Base-by-base conservation (phyloP, 345 rosid genomes). In the Populus davidiana region DNA sequence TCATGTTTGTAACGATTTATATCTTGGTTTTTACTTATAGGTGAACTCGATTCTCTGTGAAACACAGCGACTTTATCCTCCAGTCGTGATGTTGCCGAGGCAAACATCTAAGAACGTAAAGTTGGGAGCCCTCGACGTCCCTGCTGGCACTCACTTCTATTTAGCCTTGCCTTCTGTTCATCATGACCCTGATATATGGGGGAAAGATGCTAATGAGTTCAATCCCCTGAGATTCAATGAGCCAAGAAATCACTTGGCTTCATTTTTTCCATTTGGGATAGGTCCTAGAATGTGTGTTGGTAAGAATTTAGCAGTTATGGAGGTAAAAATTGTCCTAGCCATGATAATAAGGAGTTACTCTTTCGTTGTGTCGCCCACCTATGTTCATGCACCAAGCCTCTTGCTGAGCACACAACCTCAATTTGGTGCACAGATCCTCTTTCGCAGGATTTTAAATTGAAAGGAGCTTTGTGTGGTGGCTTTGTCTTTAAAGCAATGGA, bases 361-460 rank as follows among this genome's bases (percentile, higher is more conserved):
- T 8, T 86, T 91, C 68, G 82, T 61, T 38, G 64, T 90, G 75
- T 85, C 98, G 14, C 89, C 94, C 0, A 86, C 88, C 8, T 94
- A 92, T 69, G 89, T 84, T 72, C 98, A 94, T 80, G 91, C 97
- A 38, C 98, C 98, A 1, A 77, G 83, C 82, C 72, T 81, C 75
- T 33, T 81, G 43, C 79, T 90, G 52, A 87, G 83, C 56, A 49
- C 84, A 83, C 90, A 86, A 77, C 98, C 98, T 25, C 94, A 90
- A 74, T 36, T 86, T 35, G 98, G 97, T 77, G 89, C 93, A 20
- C 96, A 87, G 44, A 82, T 93, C 52, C 82, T 93, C 67, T 81
- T 93, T 49, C 83, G 70, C 64, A 92, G 80, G 86, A 84, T 81
- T 35, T 56, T 56, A 20, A 12, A 69, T 29, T 67, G 56, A 73